Evolutionary conservation across 129 eudicot species (phyloP).

Genomic region (Dittrichia graveolens): DNA sequence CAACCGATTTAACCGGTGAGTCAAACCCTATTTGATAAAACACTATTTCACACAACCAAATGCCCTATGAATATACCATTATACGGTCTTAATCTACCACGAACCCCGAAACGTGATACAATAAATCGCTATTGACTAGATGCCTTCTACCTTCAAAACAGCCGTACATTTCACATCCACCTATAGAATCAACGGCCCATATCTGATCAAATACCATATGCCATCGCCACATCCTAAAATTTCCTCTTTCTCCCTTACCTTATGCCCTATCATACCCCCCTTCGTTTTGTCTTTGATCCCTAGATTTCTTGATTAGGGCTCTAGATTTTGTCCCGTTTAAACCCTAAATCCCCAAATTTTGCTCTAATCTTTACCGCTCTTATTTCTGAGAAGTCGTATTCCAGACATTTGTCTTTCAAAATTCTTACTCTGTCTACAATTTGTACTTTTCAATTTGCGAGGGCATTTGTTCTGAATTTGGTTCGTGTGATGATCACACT

Average conservation of each 20-base stretch:
- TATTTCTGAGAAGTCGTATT: not conserved
- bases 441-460: not conserved
- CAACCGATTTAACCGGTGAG: no score
- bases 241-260: not conserved
- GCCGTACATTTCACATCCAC: not conserved
- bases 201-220: not conserved
- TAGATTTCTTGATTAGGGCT: conserved; percentile 24
- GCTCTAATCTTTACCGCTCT: not conserved
- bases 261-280: not conserved
- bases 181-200: conserved; percentile 15
- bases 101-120: not conserved
- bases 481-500: conserved; percentile 34
- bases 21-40: no score
- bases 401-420: conserved; percentile 1
- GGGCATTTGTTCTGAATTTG: conserved; percentile 17
- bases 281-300: conserved; percentile 2
- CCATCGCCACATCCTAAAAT: conserved; percentile 13
- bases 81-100: not conserved
- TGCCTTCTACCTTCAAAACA: conserved; percentile 7
- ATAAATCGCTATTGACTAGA: not conserved
- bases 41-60: not conserved
- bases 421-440: not conserved
- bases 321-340: conserved; percentile 30
- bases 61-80: no score
- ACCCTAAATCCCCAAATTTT: conserved; percentile 37